Percentiles rank a stretch among this genome's conserved stretches.
phyloP scores from a whole-genome alignment of 352 stramenopile species.

The Globisporangium solare region DNA sequence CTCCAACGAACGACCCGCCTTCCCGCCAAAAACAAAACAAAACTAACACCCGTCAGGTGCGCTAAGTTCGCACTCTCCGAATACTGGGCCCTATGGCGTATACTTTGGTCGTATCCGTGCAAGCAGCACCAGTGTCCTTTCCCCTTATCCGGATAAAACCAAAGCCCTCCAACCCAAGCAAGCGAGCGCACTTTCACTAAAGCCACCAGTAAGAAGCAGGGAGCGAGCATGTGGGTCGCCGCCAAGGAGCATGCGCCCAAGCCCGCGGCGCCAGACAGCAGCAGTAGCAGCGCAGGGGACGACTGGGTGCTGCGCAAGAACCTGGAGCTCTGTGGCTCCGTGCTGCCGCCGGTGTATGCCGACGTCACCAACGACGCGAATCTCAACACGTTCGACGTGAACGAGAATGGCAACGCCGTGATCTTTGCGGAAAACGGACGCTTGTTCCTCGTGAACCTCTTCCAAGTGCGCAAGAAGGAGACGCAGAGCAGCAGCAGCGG shows the following conservation, averaged over 20 bases:
- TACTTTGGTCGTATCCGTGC: too few relatives aligned
- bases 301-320: conserved; percentile 51
- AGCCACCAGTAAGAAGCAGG: too few relatives aligned
- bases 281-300: conserved; percentile 15
- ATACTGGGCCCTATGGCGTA: not conserved
- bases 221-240: too few relatives aligned
- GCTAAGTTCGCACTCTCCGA: not conserved
- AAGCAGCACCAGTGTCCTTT: too few relatives aligned
- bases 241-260: too few relatives aligned
- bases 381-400: conserved; percentile 65
- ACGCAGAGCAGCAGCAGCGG: conserved; percentile 10
- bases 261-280: not conserved
- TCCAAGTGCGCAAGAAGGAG: conserved; percentile 27
- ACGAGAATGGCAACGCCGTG: conserved; percentile 40
- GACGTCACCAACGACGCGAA: conserved; percentile 46
- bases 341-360: conserved; percentile 45
- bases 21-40: not conserved
- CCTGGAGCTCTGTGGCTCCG: conserved; percentile 58
- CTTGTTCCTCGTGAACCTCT: conserved; percentile 53
- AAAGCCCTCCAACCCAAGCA: too few relatives aligned
- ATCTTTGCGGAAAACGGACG: conserved; percentile 39
- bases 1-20: not conserved
- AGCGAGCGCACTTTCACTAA: too few relatives aligned
- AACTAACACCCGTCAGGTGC: not conserved
- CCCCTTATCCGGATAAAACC: too few relatives aligned